Evolutionary conservation across 306 rosid genomes (phyloP).

Genomic region (Quercus suber): DNA sequence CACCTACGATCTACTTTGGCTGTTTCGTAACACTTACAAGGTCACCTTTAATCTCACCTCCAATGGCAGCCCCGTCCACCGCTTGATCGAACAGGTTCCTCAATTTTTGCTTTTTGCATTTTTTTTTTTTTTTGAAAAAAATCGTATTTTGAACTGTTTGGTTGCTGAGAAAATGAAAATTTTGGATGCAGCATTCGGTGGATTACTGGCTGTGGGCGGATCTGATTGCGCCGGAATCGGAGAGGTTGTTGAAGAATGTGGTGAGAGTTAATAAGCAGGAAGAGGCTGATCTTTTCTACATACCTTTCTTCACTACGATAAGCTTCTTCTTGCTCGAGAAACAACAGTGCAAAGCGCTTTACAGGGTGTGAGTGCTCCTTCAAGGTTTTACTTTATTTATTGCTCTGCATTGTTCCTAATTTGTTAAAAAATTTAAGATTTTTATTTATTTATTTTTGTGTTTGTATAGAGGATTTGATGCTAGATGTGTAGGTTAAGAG

Average conservation of each 20-base stretch:
- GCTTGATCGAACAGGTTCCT: constrained; percentile 83
- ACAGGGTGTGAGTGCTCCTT: constrained; percentile 98
- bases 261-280: constrained; percentile 74
- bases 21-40: constrained; percentile 53
- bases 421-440: too few species aligned
- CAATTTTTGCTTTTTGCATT: neutral
- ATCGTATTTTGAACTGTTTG: neutral
- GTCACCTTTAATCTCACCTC: constrained; percentile 87
- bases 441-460: too few species aligned
- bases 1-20: constrained; percentile 75
- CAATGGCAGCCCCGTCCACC: constrained; percentile 94
- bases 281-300: constrained; percentile 89
- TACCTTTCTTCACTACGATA: constrained; percentile 94
- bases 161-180: neutral
- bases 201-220: constrained; percentile 99
- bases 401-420: neutral
- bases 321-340: constrained; percentile 91
- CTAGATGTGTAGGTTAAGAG: neutral
- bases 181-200: constrained; percentile 64
- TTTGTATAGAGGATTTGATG: too few species aligned
- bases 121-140: too few species aligned
- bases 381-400: constrained; percentile 21
- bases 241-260: constrained; percentile 62
- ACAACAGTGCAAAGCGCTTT: constrained; percentile 97
- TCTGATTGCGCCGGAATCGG: constrained; percentile 72